These are phyloP conservation scores for Chamaecyparis obtusa DNA, from an alignment of 75 land plant species.

Conservation along the genomic window DNA sequence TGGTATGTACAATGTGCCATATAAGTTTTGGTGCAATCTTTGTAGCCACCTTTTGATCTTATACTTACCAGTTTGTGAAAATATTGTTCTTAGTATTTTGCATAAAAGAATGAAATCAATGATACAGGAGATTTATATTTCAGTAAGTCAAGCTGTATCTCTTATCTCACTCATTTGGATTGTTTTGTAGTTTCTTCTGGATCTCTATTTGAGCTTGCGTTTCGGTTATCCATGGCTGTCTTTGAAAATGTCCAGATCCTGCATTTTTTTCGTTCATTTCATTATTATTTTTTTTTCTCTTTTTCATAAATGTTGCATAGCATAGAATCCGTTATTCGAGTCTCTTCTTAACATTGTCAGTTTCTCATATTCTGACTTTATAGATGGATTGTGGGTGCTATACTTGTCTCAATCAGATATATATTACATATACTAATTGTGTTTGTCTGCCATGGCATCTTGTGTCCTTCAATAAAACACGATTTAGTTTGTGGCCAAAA, in stretches of 20 bases:
- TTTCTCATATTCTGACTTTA: background rate
- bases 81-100: background rate
- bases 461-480: background rate
- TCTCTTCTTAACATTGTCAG: background rate
- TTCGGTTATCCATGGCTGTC: background rate
- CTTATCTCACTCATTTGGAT: background rate
- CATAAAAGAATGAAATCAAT: background rate
- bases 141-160: background rate
- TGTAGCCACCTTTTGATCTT: background rate
- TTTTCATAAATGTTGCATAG: background rate
- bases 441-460: constrained; percentile 3
- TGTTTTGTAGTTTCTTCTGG: background rate
- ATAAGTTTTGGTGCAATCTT: background rate
- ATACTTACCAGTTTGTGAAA: background rate
- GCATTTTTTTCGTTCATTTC: background rate
- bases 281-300: background rate
- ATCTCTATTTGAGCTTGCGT: background rate
- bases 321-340: background rate
- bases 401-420: background rate
- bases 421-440: background rate
- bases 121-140: background rate
- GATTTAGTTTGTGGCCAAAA: background rate
- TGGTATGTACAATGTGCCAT: constrained; percentile 51
- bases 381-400: background rate
- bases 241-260: background rate